phyloP scores from a whole-genome alignment of 768 basidiomycete species.

The Mrakia gelida region DNA sequence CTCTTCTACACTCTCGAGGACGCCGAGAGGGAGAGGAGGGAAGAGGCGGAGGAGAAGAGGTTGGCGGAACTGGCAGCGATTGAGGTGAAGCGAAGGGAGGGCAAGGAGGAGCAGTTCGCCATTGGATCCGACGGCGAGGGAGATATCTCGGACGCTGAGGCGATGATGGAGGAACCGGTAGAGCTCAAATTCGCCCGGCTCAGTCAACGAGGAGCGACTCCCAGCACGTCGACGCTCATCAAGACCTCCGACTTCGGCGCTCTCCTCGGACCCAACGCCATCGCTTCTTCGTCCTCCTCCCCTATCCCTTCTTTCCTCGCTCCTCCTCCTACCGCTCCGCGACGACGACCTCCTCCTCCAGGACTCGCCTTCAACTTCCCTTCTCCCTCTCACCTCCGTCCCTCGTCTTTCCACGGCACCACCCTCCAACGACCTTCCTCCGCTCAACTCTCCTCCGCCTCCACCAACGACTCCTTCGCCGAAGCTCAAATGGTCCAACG shows the following conservation, averaged over 20 bases:
- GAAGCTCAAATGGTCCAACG: not conserved
- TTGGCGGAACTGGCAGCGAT: not conserved
- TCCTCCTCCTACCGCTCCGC: not conserved
- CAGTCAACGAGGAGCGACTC: slow-evolving; percentile 7
- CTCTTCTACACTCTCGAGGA: slow-evolving; percentile 7
- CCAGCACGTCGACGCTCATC: not conserved
- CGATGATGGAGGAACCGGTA: not conserved
- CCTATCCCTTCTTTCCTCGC: not conserved
- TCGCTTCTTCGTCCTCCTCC: not conserved
- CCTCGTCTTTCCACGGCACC: not conserved
- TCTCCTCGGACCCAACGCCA: not conserved
- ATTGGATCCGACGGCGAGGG: slow-evolving; percentile 7
- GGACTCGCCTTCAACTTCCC: slow-evolving; percentile 7
- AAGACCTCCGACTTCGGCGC: not conserved
- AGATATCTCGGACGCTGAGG: slow-evolving; percentile 5
- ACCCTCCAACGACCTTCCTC: not conserved
- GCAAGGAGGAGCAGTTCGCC: slow-evolving; percentile 2
- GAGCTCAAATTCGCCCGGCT: not conserved
- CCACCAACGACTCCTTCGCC: not conserved
- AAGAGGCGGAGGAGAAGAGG: not conserved
- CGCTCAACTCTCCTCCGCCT: not conserved
- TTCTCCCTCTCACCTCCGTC: not conserved
- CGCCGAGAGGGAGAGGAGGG: not conserved
- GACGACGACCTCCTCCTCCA: not conserved
- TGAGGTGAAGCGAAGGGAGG: not conserved